phyloP scores from a whole-genome alignment of 192 early-diverging fungal species.

The Haplosporangium gracile region DNA sequence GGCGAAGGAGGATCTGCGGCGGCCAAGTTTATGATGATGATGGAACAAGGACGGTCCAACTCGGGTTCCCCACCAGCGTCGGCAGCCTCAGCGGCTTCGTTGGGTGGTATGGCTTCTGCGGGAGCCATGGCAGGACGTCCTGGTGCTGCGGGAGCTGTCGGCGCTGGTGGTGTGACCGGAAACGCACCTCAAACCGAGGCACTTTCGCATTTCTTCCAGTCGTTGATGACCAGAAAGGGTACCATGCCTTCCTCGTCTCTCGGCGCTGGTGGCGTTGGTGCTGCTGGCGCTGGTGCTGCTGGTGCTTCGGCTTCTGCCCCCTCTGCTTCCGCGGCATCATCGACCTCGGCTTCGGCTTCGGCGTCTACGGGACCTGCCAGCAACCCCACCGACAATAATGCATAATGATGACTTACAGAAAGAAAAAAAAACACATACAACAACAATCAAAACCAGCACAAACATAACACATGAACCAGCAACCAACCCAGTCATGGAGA shows the following conservation, averaged over 20 bases:
- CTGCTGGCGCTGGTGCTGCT: slow-evolving; percentile 13
- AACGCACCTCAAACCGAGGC: slow-evolving; percentile 77
- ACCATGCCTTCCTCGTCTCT: slow-evolving; percentile 27
- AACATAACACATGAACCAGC: background rate
- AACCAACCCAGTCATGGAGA: background rate
- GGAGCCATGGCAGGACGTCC: slow-evolving; percentile 11
- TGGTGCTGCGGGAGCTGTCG: background rate
- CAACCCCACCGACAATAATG: slow-evolving; percentile 2
- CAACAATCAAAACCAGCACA: background rate
- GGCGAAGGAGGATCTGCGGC: slow-evolving; percentile 14
- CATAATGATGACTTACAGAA: slow-evolving; percentile 24
- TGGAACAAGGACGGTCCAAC: slow-evolving; percentile 27
- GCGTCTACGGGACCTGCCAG: background rate
- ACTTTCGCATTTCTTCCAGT: slow-evolving; percentile 92
- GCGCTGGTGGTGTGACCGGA: slow-evolving; percentile 15
- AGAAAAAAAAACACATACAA: slow-evolving; percentile 4
- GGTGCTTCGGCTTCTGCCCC: background rate
- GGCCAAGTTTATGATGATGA: slow-evolving; percentile 27
- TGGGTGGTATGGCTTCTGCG: slow-evolving; percentile 22
- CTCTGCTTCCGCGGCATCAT: too few species aligned
- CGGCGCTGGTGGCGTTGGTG: slow-evolving; percentile 44
- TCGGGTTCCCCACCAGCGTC: background rate
- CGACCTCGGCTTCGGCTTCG: background rate
- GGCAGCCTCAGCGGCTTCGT: background rate
- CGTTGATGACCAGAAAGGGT: slow-evolving; percentile 77